These are phyloP conservation scores for Allium fistulosum DNA, from an alignment of 106 monocot genomes.

Conservation along the genomic window DNA sequence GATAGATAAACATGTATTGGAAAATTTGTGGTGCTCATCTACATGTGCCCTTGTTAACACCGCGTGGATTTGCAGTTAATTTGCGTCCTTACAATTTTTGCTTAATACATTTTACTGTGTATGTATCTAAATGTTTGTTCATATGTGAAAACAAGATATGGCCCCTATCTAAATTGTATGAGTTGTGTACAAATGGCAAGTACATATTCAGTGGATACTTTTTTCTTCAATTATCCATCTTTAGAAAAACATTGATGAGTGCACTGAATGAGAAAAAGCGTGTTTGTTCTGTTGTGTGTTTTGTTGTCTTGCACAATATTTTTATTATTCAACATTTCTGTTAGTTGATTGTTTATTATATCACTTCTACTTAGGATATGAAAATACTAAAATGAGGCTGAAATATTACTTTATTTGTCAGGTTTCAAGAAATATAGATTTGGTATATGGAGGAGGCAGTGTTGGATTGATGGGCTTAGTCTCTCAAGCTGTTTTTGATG, in stretches of 20 bases:
- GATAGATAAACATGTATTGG: background rate
- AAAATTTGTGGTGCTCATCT: background rate
- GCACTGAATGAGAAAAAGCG: background rate
- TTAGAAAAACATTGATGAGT: background rate
- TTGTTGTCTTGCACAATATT: background rate
- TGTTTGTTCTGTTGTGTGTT: constrained; percentile 1
- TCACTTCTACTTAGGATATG: background rate
- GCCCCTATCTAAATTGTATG: background rate
- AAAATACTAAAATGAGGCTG: background rate
- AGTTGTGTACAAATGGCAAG: background rate
- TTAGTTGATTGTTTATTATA: background rate
- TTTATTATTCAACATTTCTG: background rate
- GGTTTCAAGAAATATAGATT: constrained; percentile 64
- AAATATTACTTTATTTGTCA: constrained; percentile 8
- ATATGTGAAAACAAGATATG: background rate
- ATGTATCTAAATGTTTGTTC: no score
- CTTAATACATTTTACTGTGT: no score
- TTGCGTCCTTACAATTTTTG: no score
- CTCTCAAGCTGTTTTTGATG: constrained; percentile 60
- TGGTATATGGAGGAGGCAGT: constrained; percentile 72
- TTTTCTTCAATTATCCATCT: background rate
- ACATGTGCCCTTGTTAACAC: no score
- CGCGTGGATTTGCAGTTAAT: no score
- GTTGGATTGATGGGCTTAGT: constrained; percentile 61
- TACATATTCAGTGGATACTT: background rate